Base-by-base conservation (phyloP, 129 eudicot genomes). In the Flaveria robusta region DNA sequence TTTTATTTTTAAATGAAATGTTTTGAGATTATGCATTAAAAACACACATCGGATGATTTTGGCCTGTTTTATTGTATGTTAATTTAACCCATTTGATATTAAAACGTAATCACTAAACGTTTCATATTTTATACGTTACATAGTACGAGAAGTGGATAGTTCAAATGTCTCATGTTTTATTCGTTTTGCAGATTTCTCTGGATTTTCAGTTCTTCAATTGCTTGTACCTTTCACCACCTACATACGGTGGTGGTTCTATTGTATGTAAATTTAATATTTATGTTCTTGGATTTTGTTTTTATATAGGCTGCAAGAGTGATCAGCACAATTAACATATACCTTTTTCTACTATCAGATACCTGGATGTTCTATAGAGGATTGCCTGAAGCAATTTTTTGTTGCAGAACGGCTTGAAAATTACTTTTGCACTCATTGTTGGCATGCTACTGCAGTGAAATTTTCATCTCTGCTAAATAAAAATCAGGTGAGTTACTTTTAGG, bases 371-470 rank as follows among this genome's bases (percentile, higher is more conserved):
- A 56, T 94, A 81, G 88, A 87, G 42, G 91, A 88, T 80, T 94
- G 97, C 89, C 70, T 94, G 74, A 86, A 82, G 86, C 74, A 81
- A 7, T 94, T 87, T 77, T 86, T 91, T 70, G 82, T 72, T n/a
- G 89, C 96, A 12, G 98, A 94, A 81, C 67, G 79, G 54, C 76
- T 94, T 79, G 92, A 94, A 62, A 80, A 83, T 77, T 93, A 93
- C 72, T 75, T 45, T 76, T 94, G 98, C 87, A 94, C 81, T 82
- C 84, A 78, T 69, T 94, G 97, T 76, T 94, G 98, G 98, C 98
- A 94, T 91, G 49, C 60, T 56, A 85, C 89, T 4, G 97, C 97
- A 9, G 70, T 84, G 5, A 87, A 85, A 71, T 94, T 79, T 79
- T 39, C 82, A 50, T 83, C 88, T 58, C 20, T 72, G 43, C 62